phyloP scores from a whole-genome alignment of 495 filamentous ascomycete genomes.

The Acidomyces sp. region DNA sequence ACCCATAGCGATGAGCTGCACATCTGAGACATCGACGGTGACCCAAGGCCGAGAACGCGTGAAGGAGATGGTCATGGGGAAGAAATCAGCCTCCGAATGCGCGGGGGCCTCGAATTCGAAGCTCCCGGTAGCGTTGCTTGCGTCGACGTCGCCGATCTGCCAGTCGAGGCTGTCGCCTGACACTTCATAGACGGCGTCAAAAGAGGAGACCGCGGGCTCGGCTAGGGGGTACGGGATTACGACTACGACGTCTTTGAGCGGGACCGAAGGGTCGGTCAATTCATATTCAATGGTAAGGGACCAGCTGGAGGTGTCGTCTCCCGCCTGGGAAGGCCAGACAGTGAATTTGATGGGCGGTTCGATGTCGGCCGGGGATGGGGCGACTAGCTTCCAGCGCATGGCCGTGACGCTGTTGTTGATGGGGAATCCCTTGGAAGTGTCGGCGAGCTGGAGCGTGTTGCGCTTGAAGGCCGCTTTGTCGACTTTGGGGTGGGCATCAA shows the following conservation, averaged over 20 bases:
- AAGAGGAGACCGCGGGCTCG: slow-evolving; percentile 80
- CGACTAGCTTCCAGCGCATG: slow-evolving; percentile 71
- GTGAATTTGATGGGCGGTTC: slow-evolving; percentile 81
- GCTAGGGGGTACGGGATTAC: slow-evolving; percentile 69
- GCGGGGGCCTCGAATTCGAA: slow-evolving; percentile 92
- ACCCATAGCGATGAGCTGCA: slow-evolving; percentile 56
- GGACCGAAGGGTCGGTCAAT: slow-evolving; percentile 59
- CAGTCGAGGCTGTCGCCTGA: slow-evolving; percentile 87
- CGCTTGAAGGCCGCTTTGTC: slow-evolving; percentile 71
- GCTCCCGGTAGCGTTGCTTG: slow-evolving; percentile 63
- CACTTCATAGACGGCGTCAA: slow-evolving; percentile 88
- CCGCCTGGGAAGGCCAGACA: slow-evolving; percentile 85
- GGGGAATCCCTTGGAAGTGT: slow-evolving; percentile 73
- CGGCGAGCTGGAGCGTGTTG: slow-evolving; percentile 73
- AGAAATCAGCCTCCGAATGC: slow-evolving; percentile 77
- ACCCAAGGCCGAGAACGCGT: slow-evolving; percentile 75
- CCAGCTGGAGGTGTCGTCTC: slow-evolving; percentile 59
- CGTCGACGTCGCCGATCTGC: slow-evolving; percentile 72
- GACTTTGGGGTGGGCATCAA: slow-evolving; percentile 89
- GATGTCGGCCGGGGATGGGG: slow-evolving; percentile 56
- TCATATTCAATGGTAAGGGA: slow-evolving; percentile 91
- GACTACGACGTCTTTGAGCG: slow-evolving; percentile 70
- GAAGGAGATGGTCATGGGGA: slow-evolving; percentile 90
- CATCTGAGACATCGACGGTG: slow-evolving; percentile 69
- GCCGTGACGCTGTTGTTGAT: slow-evolving; percentile 81